phyloP scores from a whole-genome alignment of 371 early-diverging fungal genomes.

The Capniomyces stellatus region DNA sequence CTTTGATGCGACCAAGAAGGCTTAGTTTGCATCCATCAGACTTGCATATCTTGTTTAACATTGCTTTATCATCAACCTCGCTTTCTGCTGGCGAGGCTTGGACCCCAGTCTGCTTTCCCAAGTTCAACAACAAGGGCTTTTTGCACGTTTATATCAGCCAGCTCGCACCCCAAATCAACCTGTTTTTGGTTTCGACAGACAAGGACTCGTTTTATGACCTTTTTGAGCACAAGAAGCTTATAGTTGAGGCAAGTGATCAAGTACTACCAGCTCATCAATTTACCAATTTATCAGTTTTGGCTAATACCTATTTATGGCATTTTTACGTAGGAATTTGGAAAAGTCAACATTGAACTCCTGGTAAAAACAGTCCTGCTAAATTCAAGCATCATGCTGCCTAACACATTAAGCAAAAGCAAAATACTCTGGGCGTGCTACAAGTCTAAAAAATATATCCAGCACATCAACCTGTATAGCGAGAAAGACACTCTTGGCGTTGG shows the following conservation, averaged over 20 bases:
- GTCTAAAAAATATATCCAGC: conserved; percentile 1
- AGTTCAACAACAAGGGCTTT: conserved; percentile 71
- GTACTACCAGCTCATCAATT: not conserved
- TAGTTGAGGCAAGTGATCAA: conserved; percentile 33
- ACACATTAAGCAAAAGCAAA: not conserved
- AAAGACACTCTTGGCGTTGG: too few species aligned
- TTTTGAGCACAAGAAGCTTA: conserved; percentile 41
- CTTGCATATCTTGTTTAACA: conserved; percentile 63
- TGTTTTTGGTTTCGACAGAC: conserved; percentile 59
- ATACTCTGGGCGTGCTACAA: not conserved
- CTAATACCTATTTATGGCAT: conserved; percentile 18
- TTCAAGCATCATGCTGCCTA: conserved; percentile 3
- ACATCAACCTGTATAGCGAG: too few species aligned
- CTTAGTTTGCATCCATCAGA: conserved; percentile 71
- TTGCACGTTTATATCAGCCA: conserved; percentile 76
- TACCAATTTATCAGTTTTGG: conserved; percentile 9
- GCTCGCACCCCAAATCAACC: conserved; percentile 42
- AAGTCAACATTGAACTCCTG: conserved; percentile 10
- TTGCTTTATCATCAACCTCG: conserved; percentile 54
- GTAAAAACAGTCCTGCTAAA: conserved; percentile 16
- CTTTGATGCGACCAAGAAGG: conserved; percentile 52
- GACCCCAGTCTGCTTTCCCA: conserved; percentile 90
- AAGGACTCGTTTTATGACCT: conserved; percentile 69
- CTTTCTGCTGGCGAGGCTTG: conserved; percentile 66
- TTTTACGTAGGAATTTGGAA: conserved; percentile 14